Conservation (phyloP, 805 yeast genomes). For the Blastobotrys terrestris region DNA sequence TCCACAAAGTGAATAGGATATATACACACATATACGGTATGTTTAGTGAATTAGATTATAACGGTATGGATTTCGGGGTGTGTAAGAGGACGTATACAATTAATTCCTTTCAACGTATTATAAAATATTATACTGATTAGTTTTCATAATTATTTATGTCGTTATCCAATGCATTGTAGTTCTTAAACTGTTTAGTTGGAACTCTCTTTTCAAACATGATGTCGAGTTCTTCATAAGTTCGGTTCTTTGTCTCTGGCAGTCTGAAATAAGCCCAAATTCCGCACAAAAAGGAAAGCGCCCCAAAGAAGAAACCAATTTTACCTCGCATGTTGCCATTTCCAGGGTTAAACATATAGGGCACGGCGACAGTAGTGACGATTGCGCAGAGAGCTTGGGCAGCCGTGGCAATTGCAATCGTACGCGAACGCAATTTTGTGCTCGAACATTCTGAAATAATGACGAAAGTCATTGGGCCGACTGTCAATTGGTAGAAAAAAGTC, state of each 20-base stretch:
- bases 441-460: conserved; percentile 39
- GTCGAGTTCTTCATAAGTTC: conserved; percentile 58
- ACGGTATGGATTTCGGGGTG: too few species aligned
- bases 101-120: too few species aligned
- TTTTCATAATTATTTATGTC: neutral
- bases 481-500: conserved; percentile 41
- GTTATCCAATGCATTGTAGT: conserved; percentile 14
- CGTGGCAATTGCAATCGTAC: conserved; percentile 36
- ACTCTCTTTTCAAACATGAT: conserved; percentile 36
- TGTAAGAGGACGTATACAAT: too few species aligned
- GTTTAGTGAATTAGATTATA: too few species aligned
- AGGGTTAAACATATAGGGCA: conserved; percentile 47
- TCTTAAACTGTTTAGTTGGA: conserved; percentile 12
- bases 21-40: too few species aligned
- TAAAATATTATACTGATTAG: neutral
- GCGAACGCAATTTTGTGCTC: conserved; percentile 36
- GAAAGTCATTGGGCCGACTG: conserved; percentile 40
- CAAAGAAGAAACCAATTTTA: conserved; percentile 46
- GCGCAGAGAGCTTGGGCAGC: conserved; percentile 23
- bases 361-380: conserved; percentile 19
- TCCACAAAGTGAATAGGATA: too few species aligned
- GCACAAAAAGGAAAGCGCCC: conserved; percentile 32
- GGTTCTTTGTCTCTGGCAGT: conserved; percentile 53
- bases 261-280: conserved; percentile 43
- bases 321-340: conserved; percentile 42